Evolutionary conservation across 352 stramenopile species (phyloP).

Genomic region (Lagenidium sp.): DNA sequence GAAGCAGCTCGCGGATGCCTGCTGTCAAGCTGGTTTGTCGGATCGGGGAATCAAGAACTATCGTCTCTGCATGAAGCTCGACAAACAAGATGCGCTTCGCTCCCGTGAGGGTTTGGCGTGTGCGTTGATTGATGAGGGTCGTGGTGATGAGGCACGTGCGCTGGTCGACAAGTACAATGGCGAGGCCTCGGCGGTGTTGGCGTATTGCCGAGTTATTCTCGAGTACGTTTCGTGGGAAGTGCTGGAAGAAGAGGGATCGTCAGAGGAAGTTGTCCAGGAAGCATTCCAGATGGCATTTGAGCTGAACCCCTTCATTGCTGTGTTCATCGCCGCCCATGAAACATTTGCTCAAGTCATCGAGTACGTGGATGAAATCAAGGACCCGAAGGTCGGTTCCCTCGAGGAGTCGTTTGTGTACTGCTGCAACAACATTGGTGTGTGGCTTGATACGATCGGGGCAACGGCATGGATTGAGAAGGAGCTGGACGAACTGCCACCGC

Average conservation of each 20-base stretch:
- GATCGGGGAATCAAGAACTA: constrained; percentile 80
- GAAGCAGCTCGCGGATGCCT: constrained; percentile 65
- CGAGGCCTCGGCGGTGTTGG: constrained; percentile 51
- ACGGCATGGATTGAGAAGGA: constrained; percentile 82
- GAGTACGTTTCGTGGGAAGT: constrained; percentile 88
- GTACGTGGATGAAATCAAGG: constrained; percentile 78
- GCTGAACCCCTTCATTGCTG: constrained; percentile 77
- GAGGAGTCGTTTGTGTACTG: constrained; percentile 81
- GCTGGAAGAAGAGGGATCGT: constrained; percentile 71
- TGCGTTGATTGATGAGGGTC: constrained; percentile 72
- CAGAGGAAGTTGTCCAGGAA: constrained; percentile 61
- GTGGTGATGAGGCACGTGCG: constrained; percentile 52
- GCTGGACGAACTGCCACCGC: constrained; percentile 34
- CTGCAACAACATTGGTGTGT: constrained; percentile 74
- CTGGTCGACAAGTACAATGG: constrained; percentile 57
- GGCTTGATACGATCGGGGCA: constrained; percentile 76
- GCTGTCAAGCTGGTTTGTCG: constrained; percentile 58
- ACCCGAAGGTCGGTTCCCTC: constrained; percentile 56
- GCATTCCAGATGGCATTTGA: constrained; percentile 60
- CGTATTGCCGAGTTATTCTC: constrained; percentile 77
- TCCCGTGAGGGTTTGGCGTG: constrained; percentile 65
- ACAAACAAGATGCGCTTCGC: constrained; percentile 47
- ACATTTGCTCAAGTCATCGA: constrained; percentile 76
- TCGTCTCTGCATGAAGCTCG: constrained; percentile 67
- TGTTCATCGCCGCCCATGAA: constrained; percentile 72